Percentiles rank a stretch among this genome's conserved stretches.
Evolutionary conservation across 306 rosid genomes (phyloP).

Genomic region (Betula pendula): DNA sequence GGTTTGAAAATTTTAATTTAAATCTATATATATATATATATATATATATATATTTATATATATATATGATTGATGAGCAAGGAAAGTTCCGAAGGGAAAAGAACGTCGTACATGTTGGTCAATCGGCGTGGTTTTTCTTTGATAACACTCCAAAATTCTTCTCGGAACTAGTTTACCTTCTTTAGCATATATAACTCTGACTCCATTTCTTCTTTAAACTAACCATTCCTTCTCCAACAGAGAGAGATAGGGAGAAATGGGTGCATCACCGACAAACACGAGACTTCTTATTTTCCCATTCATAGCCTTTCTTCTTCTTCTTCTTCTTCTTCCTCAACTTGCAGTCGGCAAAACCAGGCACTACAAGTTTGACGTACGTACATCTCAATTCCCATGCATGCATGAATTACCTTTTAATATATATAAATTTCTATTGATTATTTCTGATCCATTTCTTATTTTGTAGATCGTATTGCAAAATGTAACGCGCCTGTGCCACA

Average conservation of each 20-base stretch:
- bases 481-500: slow-evolving; percentile 19
- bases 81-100: too few species aligned
- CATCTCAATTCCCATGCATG: too few species aligned
- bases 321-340: slow-evolving; percentile 4
- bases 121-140: too few species aligned
- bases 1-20: too few species aligned
- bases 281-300: background rate
- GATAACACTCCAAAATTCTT: too few species aligned
- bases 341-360: slow-evolving; percentile 10
- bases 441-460: too few species aligned
- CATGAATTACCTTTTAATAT: background rate
- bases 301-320: background rate
- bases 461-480: background rate
- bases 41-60: too few species aligned
- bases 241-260: background rate
- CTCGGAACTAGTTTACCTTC: background rate
- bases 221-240: background rate
- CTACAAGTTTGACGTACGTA: background rate
- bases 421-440: too few species aligned
- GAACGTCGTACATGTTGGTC: too few species aligned
- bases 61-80: too few species aligned
- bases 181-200: background rate
- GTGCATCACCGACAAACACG: background rate
- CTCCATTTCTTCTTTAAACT: background rate
- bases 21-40: too few species aligned